Evolutionary conservation across 352 stramenopile species (phyloP), one percentile per base, ranked within the genome.

Genomic region (Pythium apleroticum): DNA sequence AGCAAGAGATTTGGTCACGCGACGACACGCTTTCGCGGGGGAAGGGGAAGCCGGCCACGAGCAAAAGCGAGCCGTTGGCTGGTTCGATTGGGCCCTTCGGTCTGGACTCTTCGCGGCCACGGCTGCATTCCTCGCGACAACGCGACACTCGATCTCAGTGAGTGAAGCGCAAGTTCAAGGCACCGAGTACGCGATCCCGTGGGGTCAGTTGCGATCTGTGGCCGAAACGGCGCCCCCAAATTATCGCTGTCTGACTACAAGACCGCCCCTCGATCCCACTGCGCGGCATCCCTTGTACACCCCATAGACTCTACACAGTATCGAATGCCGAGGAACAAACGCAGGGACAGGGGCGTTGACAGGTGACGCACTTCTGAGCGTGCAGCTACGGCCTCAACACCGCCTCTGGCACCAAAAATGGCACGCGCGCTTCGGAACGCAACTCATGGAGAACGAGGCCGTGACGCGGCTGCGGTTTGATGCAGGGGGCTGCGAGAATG

Each of bases 41-140:
- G 11, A 50, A 27, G 14, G 20, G n/a, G 43, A 11, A 1, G 10
- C 43, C n/a, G n/a, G 19, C 43, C n/a, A 28, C 43, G 27, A 12
- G 19, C 43, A 27, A 50, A 50, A 27, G 43, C 43, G 43, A 50
- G 43, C 43, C 43, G 43, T 50, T 50, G 43, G 20, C 19, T 50
- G 43, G 14, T 22, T 50, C 4, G 39, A 48, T 5, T 14, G 4
- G 39, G 24, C 17, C n/a, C 5, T 6, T 50, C 20, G 33, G 33
- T 28, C 43, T 50, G 43, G n/a, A 50, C 19, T 50, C 7, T 28
- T 50, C n/a, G 43, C 5, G 43, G n/a, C 20, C 43, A 50, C n/a
- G 43, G 43, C 43, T 50, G n/a, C 19, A 28, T 4, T 25, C n/a
- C 12, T 14, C n/a, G 19, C 43, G 19, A 20, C 39, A 9, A 22